These are phyloP conservation scores for Microsporum canis DNA, from an alignment of 2,329 filamentous ascomycete species.

Conservation along the genomic window DNA sequence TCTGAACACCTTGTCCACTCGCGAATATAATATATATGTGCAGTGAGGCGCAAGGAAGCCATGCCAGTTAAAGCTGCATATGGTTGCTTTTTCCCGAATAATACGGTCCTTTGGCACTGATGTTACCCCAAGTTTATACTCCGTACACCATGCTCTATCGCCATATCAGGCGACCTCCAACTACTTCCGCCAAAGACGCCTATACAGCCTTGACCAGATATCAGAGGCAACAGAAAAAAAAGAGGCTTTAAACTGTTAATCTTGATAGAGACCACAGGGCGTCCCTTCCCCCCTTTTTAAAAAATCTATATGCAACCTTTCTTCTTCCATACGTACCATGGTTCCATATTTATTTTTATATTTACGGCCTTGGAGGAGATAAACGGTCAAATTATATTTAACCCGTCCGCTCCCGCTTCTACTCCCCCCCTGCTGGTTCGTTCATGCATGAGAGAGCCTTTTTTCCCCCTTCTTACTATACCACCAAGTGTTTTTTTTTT, in stretches of 20 bases:
- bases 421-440: neutral
- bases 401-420: conserved; percentile 1
- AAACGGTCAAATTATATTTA: neutral
- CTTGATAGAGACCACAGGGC: neutral
- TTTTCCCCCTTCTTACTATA: neutral
- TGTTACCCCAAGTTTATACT: neutral
- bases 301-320: neutral
- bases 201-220: neutral
- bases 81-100: neutral
- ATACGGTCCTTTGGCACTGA: neutral
- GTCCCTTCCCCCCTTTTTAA: neutral
- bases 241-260: neutral
- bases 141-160: neutral
- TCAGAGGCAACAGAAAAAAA: neutral
- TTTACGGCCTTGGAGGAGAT: neutral
- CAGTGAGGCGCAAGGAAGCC: neutral
- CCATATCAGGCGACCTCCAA: neutral
- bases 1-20: neutral
- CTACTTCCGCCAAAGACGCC: neutral
- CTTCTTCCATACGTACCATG: neutral
- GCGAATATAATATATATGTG: neutral
- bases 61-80: neutral
- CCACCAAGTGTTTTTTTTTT: neutral
- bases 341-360: neutral
- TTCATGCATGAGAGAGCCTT: neutral